Evolutionary conservation across 2,329 filamentous ascomycete species (phyloP), one percentile per base, ranked within the genome.

Genomic region (Claviceps capensis): DNA sequence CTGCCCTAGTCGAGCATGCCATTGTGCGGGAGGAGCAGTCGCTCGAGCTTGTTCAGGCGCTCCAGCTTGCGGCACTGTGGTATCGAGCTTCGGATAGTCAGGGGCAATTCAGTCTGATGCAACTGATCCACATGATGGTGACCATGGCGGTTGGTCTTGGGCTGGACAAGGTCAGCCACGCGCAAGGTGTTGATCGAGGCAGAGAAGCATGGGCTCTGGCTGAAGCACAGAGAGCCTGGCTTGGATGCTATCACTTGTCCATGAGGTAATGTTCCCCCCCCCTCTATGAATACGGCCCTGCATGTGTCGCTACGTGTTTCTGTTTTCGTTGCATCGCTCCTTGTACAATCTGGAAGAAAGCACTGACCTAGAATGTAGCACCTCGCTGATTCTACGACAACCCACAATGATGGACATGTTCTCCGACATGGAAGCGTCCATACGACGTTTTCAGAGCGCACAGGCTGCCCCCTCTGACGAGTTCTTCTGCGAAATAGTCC

Each of bases 21-120:
- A 23, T 52, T 26, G 51, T 49, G 9, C 40, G 30, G 37, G 37
- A 47, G 4, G 51, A 52, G 46, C 48, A 52, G 22, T 49, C 51
- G 17, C 51, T 52, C 13, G 51, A 52, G 40, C 40, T 52, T 8
- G 46, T 52, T 37, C 51, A 52, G 38, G 40, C 47, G 40, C 46
- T 52, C 7, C 51, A 52, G 47, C 17, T 52, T 36, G 30, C 41
- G 16, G 38, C 37, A 30, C 40, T 52, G 26, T 52, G 51, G 51
- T 52, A 48, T 34, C 43, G 51, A 43, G 46, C 46, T 8, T 26
- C 38, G n/a, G 30, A 52, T 41, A 41, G 37, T 7, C n/a, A 41
- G 14, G 37, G 49, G 19, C 38, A 46, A 17, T 14, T 52, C 26
- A 52, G 48, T 19, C 13, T 49, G 9, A 45, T 30, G 5, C 51